These are phyloP conservation scores for Candida maris DNA, from an alignment of 805 yeast species.

Conservation along the genomic window DNA sequence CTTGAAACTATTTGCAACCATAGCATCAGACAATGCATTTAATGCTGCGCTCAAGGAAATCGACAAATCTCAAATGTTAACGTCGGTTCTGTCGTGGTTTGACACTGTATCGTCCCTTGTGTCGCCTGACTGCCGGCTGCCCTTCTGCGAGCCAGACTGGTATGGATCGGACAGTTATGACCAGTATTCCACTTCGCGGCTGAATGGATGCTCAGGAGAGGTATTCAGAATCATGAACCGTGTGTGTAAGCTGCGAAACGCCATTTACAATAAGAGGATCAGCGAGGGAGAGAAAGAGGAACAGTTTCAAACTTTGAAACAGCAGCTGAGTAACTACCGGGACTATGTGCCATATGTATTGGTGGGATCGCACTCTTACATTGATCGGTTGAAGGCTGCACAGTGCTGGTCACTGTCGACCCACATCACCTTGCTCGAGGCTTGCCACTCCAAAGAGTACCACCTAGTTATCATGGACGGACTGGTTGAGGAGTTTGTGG, in stretches of 20 bases:
- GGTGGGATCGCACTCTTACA: constrained; percentile 32
- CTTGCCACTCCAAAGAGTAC: constrained; percentile 13
- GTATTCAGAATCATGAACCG: constrained; percentile 45
- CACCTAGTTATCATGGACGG: constrained; percentile 30
- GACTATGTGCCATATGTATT: constrained; percentile 39
- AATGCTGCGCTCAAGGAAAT: constrained; percentile 40
- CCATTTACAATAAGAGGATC: constrained; percentile 6
- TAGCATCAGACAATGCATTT: constrained; percentile 46
- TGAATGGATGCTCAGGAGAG: constrained; percentile 63
- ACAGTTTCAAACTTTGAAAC: constrained; percentile 30
- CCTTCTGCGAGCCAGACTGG: constrained; percentile 51
- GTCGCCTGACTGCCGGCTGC: constrained; percentile 54
- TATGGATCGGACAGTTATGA: constrained; percentile 44
- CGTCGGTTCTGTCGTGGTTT: constrained; percentile 55
- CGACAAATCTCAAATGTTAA: constrained; percentile 46
- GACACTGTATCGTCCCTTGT: constrained; percentile 55
- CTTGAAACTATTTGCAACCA: constrained; percentile 45
- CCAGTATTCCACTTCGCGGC: constrained; percentile 43
- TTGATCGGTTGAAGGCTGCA: constrained; percentile 45
- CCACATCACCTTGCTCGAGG: constrained; percentile 28
- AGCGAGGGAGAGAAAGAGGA: constrained; percentile 2
- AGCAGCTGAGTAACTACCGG: constrained; percentile 40
- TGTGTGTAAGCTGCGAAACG: constrained; percentile 37
- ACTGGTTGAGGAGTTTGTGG: constrained; percentile 43
- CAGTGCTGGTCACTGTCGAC: constrained; percentile 53